A percentile compares a stretch with the other conserved stretches of the same genome.
These are phyloP conservation scores for Millerago galiae DNA, from an alignment of 805 yeast genomes.

Conservation along the genomic window DNA sequence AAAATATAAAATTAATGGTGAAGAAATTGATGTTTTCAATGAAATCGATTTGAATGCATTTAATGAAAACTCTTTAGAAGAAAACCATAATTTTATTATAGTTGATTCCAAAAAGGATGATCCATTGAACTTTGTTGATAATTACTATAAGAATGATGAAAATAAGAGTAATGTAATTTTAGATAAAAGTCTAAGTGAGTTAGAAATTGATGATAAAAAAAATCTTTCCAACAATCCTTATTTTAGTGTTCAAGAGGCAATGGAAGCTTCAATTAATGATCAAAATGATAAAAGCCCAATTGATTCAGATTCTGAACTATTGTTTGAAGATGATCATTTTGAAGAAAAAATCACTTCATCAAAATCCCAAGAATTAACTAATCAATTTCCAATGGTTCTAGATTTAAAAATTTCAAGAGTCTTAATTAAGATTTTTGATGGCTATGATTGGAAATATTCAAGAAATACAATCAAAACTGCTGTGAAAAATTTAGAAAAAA, in stretches of 20 bases:
- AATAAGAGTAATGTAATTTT: conserved; percentile 13
- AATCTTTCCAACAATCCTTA: conserved; percentile 13
- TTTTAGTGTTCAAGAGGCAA: conserved; percentile 1
- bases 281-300: conserved; percentile 7
- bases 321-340: conserved; percentile 24
- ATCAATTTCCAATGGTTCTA: conserved; percentile 13
- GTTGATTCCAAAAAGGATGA: conserved; percentile 1
- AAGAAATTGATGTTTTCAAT: conserved; percentile 33
- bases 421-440: conserved; percentile 62
- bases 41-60: conserved; percentile 32
- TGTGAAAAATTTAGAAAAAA: conserved; percentile 52
- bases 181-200: conserved; percentile 25
- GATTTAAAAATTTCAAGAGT: conserved; percentile 31
- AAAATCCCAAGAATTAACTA: not conserved
- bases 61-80: conserved; percentile 1
- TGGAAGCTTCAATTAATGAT: not conserved
- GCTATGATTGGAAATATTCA: conserved; percentile 87
- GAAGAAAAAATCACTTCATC: conserved; percentile 3
- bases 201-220: conserved; percentile 16
- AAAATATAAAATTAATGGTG: conserved; percentile 40
- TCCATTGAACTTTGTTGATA: conserved; percentile 19
- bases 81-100: not conserved
- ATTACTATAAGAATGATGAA: conserved; percentile 13
- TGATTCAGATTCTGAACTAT: conserved; percentile 15
- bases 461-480: conserved; percentile 60